phyloP scores from a whole-genome alignment of 768 basidiomycete genomes.

The Lyophyllum atratum region DNA sequence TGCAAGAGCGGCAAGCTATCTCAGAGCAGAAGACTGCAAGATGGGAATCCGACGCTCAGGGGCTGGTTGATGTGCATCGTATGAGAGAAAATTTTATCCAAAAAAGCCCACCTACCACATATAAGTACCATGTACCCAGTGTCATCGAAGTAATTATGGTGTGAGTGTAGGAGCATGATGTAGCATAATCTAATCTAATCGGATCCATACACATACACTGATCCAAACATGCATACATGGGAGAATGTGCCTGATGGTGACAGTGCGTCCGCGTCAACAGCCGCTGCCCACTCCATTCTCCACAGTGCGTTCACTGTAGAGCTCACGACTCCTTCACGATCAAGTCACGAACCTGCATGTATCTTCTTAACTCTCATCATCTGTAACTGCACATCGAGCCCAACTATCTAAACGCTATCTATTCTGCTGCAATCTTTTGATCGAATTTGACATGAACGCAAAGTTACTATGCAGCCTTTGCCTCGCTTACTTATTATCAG shows the following conservation, averaged over 20 bases:
- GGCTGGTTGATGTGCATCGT: too few species aligned
- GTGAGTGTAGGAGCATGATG: too few species aligned
- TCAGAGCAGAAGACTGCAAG: too few species aligned
- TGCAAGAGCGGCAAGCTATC: too few species aligned
- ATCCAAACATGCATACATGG: constrained; percentile 7
- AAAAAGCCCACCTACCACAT: too few species aligned
- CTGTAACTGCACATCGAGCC: not conserved
- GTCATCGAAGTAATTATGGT: too few species aligned
- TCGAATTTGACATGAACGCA: constrained; percentile 8
- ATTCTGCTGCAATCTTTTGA: not conserved
- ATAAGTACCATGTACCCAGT: too few species aligned
- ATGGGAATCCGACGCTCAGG: too few species aligned
- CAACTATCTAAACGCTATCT: constrained; percentile 16
- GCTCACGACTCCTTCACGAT: constrained; percentile 14
- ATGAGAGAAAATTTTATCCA: too few species aligned
- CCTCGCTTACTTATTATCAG: constrained; percentile 12
- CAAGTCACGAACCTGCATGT: constrained; percentile 21
- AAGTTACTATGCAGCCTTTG: constrained; percentile 18
- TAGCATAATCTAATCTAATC: constrained; percentile 19
- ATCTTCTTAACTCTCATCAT: not conserved
- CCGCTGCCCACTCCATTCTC: not conserved
- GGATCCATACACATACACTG: too few species aligned
- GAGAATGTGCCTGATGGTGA: constrained; percentile 5
- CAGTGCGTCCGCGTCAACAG: not conserved
- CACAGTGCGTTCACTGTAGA: constrained; percentile 3